Base-by-base conservation (phyloP, 768 basidiomycete species). In the Podaxis carcinomalis region DNA sequence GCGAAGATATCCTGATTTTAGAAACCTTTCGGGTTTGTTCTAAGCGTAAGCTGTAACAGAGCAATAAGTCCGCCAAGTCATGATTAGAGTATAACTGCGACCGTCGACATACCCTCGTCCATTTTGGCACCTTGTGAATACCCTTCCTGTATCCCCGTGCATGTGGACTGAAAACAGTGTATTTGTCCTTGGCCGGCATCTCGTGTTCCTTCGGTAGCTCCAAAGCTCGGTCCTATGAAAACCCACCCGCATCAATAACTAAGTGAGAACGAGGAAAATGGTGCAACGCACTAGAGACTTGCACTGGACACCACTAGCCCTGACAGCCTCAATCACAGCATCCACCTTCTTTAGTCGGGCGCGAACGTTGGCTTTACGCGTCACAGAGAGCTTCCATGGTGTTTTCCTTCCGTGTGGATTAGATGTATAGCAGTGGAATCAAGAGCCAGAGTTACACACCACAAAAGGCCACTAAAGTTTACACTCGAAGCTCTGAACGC, bases 51-150 rank as follows among this genome's bases (percentile, higher is more conserved):
- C 95, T 95, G 68, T 7, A 2, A 32, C 32, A 61, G 64, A 19
- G 21, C 1, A 21, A 7, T 11, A 49, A 49, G 42, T 44, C 19
- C 25, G 25, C 11, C 14, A 47, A 47, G 19, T 19, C 9, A 47
- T 23, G 16, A 49, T 21, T 21, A 49, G 23, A 10, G 23, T 23
- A 23, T 11, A 49, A 28, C 36, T 9, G 9, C 36, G 35, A 59
- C 10, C 32, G 47, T 4, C 35, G 27, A 77, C 89, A 62, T 65
- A 95, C 95, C 74, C 93, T 82, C 53, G 95, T 97, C 86, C 89
- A 98, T 70, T 97, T 96, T n/a, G 95, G 95, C 27, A 96, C 91
- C 69, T 95, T 95, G 77, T 98, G 95, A 52, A 97, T 93, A 25
- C 93, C 91, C 68, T 98, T 98, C 47, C 96, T 79, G 74, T 96